Evolutionary conservation across 2,329 filamentous ascomycete species (phyloP).

Genomic region (Coniochaeta ligniaria): DNA sequence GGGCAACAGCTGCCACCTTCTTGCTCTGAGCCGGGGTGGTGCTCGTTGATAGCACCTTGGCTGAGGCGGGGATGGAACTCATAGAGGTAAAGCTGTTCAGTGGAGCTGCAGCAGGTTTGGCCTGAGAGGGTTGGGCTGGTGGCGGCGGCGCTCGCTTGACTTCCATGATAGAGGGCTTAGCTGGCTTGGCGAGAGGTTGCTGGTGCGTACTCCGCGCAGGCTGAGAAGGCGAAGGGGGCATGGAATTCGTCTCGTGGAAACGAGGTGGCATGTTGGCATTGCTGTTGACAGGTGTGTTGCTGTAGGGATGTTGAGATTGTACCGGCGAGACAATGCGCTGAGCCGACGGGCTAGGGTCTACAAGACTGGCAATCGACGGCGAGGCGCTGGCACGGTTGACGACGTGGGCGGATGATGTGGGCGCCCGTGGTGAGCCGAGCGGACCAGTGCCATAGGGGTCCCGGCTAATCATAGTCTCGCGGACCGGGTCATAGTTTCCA

Average conservation of each 20-base stretch:
- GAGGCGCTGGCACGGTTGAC: slow-evolving; percentile 76
- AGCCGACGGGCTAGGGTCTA: slow-evolving; percentile 56
- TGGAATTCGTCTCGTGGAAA: slow-evolving; percentile 18
- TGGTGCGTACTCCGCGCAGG: slow-evolving; percentile 12
- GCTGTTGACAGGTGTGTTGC: slow-evolving; percentile 8
- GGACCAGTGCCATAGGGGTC: slow-evolving; percentile 38
- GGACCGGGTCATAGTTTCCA: slow-evolving; percentile 60
- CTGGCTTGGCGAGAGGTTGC: slow-evolving; percentile 14
- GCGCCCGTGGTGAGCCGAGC: slow-evolving; percentile 43
- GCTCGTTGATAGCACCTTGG: slow-evolving; percentile 15
- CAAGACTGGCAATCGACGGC: slow-evolving; percentile 83
- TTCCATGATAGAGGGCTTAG: slow-evolving; percentile 15
- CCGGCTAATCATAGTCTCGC: slow-evolving; percentile 52
- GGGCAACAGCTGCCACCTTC: slow-evolving; percentile 35
- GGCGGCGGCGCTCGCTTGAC: slow-evolving; percentile 22
- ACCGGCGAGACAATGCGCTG: slow-evolving; percentile 28
- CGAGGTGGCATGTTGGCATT: slow-evolving; percentile 18
- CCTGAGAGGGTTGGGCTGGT: slow-evolving; percentile 19
- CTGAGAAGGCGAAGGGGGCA: slow-evolving; percentile 23
- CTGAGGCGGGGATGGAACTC: slow-evolving; percentile 18
- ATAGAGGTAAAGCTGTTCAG: slow-evolving; percentile 17
- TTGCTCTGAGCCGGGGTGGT: slow-evolving; percentile 24
- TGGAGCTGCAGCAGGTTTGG: slow-evolving; percentile 9
- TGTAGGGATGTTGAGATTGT: slow-evolving; percentile 26
- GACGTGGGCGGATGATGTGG: slow-evolving; percentile 20